phyloP scores from a whole-genome alignment of 192 early-diverging fungal species.

The Radiomyces spectabilis region DNA sequence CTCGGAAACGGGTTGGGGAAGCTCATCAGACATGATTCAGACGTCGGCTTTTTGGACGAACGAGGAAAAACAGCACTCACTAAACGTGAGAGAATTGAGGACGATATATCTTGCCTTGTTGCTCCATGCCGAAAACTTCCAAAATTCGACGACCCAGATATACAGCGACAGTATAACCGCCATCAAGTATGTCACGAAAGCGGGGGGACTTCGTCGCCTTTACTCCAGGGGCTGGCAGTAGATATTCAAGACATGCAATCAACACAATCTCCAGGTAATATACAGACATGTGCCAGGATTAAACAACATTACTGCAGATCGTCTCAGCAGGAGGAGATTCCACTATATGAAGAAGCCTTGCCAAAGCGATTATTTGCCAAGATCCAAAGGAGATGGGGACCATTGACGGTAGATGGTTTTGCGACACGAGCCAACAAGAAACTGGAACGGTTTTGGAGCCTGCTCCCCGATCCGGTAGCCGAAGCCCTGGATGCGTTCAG shows the following conservation, averaged over 20 bases:
- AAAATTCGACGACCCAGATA: neutral
- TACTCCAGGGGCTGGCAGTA: conserved; percentile 9
- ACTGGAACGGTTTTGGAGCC: neutral
- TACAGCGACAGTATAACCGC: conserved; percentile 14
- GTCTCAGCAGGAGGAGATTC: neutral
- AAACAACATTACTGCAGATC: conserved; percentile 3
- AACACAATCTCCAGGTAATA: neutral
- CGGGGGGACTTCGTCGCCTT: conserved; percentile 7
- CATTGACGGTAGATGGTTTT: conserved; percentile 6
- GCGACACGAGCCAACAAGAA: neutral
- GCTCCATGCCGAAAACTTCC: neutral
- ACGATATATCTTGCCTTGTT: neutral
- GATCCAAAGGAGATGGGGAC: neutral
- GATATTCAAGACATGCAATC: conserved; percentile 8
- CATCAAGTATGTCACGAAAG: conserved; percentile 10
- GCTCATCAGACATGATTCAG: neutral
- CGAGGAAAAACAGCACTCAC: neutral
- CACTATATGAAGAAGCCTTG: neutral
- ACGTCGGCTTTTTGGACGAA: neutral
- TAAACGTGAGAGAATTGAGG: conserved; percentile 9
- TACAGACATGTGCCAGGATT: conserved; percentile 4
- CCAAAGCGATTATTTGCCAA: neutral
- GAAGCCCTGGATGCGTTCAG: conserved; percentile 3
- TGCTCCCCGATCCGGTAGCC: conserved; percentile 1
- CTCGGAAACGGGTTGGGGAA: conserved; percentile 11